Evolutionary conservation across 228 moss, liverwort and hornwort genomes (phyloP), one percentile per base, ranked within the genome.

Genomic region (Sphagnum fallax): DNA sequence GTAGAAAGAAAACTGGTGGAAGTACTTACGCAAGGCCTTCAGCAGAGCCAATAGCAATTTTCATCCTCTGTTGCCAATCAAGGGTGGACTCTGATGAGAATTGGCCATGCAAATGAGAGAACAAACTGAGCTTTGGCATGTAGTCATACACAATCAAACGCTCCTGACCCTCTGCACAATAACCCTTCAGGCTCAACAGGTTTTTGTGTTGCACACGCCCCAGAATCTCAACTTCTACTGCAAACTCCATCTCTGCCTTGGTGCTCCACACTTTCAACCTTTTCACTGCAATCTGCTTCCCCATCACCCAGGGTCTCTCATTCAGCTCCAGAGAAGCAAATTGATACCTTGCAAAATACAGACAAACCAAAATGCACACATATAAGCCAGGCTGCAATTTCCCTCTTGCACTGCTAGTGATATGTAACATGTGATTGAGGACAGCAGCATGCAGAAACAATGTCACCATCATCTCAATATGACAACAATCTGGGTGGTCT

Each of bases 241-340:
- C 87, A 61, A 98, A 98, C 70, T 98, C 98, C 94, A 98, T 98
- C 79, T 98, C 98, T 15, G 96, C 93, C 77, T 89, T 98, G 0
- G 87, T 94, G 69, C 94, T 98, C 98, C 98, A 98, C 6, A 98
- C 94, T 89, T 94, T 98, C 77, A 98, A 72, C 68, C 98, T 74
- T 74, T 98, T 98, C 10, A 98, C 98, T 18, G 94, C 93, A 72
- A 98, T 98, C 96, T 96, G 88, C 57, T 14, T 62, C 49, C 65
- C 69, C 67, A 14, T 15, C 47, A 71, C 70, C 61, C 65, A 50
- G 65, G 48, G 49, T 50, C 32, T 32, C 65, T 65, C 65, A n/a
- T 50, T 65, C 50, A 65, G 49, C 48, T 49, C 5, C 65, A 5
- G 49, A 6, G 48, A 13, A 6, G 14, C 14, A 65, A 12, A 13